These are phyloP conservation scores for Linnemannia hyalina DNA, from an alignment of 192 early-diverging fungal genomes.

Conservation along the genomic window DNA sequence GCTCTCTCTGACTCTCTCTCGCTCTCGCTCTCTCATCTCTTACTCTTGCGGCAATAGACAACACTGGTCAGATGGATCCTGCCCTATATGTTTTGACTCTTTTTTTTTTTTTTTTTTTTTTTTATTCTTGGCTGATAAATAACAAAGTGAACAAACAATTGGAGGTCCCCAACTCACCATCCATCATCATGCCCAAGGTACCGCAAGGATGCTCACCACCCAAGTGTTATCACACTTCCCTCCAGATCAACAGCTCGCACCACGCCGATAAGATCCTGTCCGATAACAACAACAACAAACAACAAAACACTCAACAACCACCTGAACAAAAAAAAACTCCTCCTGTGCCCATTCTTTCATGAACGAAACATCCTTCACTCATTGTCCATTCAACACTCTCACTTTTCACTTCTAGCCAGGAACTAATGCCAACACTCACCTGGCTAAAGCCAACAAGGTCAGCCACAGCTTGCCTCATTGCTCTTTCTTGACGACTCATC, in stretches of 20 bases:
- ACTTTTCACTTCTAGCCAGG: neutral
- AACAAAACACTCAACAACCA: too few species aligned
- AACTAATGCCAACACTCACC: neutral
- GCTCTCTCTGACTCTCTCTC: slow-evolving; percentile 6
- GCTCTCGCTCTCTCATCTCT: neutral
- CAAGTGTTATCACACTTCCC: neutral
- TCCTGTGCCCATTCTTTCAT: too few species aligned
- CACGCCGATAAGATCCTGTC: neutral
- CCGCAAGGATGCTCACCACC: neutral
- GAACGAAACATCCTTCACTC: neutral
- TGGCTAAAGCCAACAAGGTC: slow-evolving; percentile 39
- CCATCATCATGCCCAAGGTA: neutral
- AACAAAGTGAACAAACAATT: too few species aligned
- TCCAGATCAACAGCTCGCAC: neutral
- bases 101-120: neutral
- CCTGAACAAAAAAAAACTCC: neutral
- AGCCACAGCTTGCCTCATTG: neutral
- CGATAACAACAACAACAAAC: neutral
- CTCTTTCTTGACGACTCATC: neutral
- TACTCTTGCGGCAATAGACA: too few species aligned
- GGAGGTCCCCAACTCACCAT: neutral
- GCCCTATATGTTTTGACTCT: too few species aligned
- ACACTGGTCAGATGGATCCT: too few species aligned
- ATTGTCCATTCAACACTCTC: neutral
- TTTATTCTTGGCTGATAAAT: neutral